A percentile compares a stretch with the other conserved stretches of the same genome.
phyloP scores from a whole-genome alignment of 192 early-diverging fungal species.

The Coemansia sp. region DNA sequence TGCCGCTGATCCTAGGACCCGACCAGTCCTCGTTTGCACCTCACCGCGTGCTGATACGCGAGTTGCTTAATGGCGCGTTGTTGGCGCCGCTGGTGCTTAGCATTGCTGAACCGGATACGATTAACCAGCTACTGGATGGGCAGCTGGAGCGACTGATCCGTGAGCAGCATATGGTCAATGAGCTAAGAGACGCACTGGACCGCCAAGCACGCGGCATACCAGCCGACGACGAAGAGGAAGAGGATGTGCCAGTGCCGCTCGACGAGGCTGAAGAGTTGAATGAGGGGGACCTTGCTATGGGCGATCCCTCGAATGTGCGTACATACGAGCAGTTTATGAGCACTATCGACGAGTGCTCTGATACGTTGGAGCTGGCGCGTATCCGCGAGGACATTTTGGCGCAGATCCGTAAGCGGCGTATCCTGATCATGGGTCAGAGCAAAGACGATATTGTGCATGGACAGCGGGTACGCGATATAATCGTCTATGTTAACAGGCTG shows the following conservation, averaged over 20 bases:
- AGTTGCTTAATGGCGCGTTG: conserved; percentile 71
- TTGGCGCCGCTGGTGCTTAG: conserved; percentile 68
- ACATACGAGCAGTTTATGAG: conserved; percentile 78
- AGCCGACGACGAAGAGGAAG: background rate
- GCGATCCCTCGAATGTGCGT: background rate
- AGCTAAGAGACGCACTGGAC: conserved; percentile 68
- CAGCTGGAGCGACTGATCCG: conserved; percentile 55
- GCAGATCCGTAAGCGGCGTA: conserved; percentile 71
- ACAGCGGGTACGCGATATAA: conserved; percentile 69
- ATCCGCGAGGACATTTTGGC: conserved; percentile 72
- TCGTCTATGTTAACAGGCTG: conserved; percentile 75
- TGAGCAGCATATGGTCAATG: conserved; percentile 69
- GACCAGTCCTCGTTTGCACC: conserved; percentile 61
- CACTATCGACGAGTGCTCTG: conserved; percentile 68
- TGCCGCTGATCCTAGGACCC: conserved; percentile 66
- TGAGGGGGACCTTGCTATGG: background rate
- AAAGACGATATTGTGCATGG: conserved; percentile 81
- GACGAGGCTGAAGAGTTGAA: conserved; percentile 6
- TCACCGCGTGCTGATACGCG: conserved; percentile 68
- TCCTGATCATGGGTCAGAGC: conserved; percentile 61
- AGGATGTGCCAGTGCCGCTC: background rate
- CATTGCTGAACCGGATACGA: conserved; percentile 82
- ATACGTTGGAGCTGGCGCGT: conserved; percentile 62
- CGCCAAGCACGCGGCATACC: conserved; percentile 54
- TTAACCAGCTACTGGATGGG: conserved; percentile 78